Evolutionary conservation across 331 rosid species (phyloP).

Genomic region (Arachis monticola): DNA sequence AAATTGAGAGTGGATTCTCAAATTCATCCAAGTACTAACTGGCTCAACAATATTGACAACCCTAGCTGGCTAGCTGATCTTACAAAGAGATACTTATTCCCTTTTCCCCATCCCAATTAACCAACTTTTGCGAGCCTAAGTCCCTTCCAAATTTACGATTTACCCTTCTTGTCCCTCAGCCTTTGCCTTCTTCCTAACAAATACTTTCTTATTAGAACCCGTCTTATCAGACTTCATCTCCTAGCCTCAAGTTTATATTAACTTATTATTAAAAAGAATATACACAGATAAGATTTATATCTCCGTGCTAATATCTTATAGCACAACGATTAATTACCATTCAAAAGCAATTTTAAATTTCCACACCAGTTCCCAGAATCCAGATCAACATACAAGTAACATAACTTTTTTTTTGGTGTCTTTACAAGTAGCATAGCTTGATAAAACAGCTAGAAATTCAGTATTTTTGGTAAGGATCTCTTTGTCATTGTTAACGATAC

Average conservation of each 20-base stretch:
- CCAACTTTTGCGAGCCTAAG: too few species aligned
- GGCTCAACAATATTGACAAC: too few species aligned
- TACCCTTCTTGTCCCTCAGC: too few species aligned
- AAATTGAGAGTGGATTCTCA: too few species aligned
- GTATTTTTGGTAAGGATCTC: not conserved
- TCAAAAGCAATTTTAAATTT: not conserved
- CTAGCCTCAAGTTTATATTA: conserved; percentile 30
- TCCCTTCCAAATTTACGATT: too few species aligned
- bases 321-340: conserved; percentile 17
- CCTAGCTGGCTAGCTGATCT: too few species aligned
- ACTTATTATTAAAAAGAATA: conserved; percentile 8
- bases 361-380: conserved; percentile 10
- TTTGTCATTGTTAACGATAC: too few species aligned
- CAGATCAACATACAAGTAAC: conserved; percentile 32
- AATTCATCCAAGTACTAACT: too few species aligned
- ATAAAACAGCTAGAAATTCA: conserved; percentile 3
- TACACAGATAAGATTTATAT: not conserved
- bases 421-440: not conserved
- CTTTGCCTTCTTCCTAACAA: too few species aligned
- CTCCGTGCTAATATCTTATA: conserved; percentile 9
- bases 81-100: too few species aligned
- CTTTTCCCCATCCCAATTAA: too few species aligned
- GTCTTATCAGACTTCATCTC: conserved; percentile 9
- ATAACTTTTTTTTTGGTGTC: not conserved
- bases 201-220: too few species aligned